These are phyloP conservation scores for Filosporella fistucella DNA, from an alignment of 495 filamentous ascomycete genomes.

Conservation along the genomic window DNA sequence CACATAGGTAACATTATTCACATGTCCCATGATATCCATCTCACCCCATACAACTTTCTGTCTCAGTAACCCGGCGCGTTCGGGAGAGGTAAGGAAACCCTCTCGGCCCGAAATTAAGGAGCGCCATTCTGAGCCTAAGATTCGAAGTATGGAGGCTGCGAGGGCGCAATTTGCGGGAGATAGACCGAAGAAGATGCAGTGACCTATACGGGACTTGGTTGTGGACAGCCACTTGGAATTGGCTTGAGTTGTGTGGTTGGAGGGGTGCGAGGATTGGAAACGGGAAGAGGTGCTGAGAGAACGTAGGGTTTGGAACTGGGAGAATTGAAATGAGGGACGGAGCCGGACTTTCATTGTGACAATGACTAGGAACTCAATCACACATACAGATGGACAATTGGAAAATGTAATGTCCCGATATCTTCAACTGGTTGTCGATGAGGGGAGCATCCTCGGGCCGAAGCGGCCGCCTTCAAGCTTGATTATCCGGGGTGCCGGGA, in stretches of 20 bases:
- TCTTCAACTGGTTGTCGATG: neutral
- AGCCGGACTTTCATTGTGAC: conserved; percentile 16
- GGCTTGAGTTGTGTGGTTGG: conserved; percentile 27
- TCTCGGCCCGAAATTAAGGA: conserved; percentile 72
- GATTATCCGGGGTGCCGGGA: conserved; percentile 2
- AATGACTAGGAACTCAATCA: neutral
- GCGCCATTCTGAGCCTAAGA: conserved; percentile 71
- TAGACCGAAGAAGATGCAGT: conserved; percentile 80
- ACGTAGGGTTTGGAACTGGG: neutral
- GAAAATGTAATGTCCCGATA: neutral
- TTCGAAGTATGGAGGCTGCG: conserved; percentile 55
- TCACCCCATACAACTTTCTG: conserved; percentile 86
- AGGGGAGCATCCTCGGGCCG: conserved; percentile 3
- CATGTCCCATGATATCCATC: conserved; percentile 72
- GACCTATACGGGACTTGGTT: conserved; percentile 69
- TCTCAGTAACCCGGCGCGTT: conserved; percentile 60
- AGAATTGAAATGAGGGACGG: neutral
- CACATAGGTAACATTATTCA: conserved; percentile 84
- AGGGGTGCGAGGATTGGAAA: conserved; percentile 14
- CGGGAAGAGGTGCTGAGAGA: neutral
- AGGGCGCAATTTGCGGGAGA: conserved; percentile 51
- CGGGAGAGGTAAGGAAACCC: conserved; percentile 69
- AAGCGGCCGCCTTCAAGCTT: conserved; percentile 6
- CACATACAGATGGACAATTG: neutral
- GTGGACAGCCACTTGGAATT: conserved; percentile 65